phyloP scores from a whole-genome alignment of 2,329 filamentous ascomycete species.

The Botrytis paeoniae region DNA sequence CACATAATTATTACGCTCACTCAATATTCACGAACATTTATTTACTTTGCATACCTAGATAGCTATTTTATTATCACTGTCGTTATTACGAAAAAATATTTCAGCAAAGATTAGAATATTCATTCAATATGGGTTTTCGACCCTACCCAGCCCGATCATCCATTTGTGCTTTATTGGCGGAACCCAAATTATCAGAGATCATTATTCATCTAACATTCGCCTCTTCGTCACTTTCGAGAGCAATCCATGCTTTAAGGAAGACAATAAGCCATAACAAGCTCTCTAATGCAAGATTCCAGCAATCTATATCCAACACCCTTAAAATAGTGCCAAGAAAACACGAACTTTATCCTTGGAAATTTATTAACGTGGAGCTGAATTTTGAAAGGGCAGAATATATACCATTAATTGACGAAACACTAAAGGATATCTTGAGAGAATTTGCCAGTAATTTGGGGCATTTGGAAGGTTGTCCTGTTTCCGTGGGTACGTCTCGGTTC shows the following conservation, averaged over 20 bases:
- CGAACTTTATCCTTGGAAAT: constrained; percentile 5
- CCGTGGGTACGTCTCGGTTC: background rate
- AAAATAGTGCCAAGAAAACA: background rate
- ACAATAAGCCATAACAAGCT: background rate
- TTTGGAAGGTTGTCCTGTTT: background rate
- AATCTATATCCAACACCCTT: background rate
- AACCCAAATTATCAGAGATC: constrained; percentile 7
- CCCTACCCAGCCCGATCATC: background rate
- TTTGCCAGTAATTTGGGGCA: background rate
- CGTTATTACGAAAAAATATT: background rate
- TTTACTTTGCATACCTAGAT: background rate
- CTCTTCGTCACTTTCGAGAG: background rate
- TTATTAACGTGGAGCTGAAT: constrained; percentile 3
- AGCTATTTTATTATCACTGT: background rate
- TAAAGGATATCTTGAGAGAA: background rate
- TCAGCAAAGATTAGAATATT: background rate
- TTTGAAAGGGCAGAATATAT: background rate
- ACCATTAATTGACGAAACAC: background rate
- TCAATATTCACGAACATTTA: background rate
- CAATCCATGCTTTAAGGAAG: background rate
- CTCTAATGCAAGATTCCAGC: background rate
- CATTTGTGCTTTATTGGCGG: background rate
- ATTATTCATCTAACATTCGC: background rate
- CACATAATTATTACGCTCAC: background rate
- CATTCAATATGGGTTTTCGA: background rate